Conservation (phyloP, 352 stramenopile species). For the Lagenidium sp. region DNA sequence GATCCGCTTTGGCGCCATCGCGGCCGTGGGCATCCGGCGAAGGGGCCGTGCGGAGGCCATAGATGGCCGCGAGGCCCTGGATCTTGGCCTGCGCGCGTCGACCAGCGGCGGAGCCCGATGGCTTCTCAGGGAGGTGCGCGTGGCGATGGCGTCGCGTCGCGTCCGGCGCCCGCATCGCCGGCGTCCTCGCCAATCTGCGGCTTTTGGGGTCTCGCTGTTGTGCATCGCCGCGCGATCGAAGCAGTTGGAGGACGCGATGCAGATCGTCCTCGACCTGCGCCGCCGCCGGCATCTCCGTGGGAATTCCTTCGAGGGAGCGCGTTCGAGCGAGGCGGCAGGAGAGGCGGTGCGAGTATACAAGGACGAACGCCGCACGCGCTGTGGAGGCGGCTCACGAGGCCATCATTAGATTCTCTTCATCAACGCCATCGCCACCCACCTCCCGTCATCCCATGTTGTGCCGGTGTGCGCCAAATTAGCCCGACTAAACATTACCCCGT, state of each 20-base stretch:
- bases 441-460: no score
- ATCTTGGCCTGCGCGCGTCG: slow-evolving; percentile 9
- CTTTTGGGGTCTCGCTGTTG: background rate
- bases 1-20: background rate
- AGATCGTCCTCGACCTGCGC: slow-evolving; percentile 43
- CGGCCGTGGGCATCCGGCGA: no score
- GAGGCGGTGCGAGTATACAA: background rate
- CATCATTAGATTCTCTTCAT: no score
- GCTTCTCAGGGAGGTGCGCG: background rate
- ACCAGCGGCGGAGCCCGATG: background rate
- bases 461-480: no score
- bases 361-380: background rate
- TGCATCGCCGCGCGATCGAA: slow-evolving; percentile 1
- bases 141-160: slow-evolving; percentile 7
- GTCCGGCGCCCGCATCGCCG: background rate
- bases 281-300: background rate
- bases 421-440: no score
- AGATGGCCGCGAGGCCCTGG: slow-evolving; percentile 9
- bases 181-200: slow-evolving; percentile 1
- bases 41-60: slow-evolving; percentile 10
- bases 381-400: no score
- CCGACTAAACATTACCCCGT: no score
- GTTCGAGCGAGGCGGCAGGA: background rate
- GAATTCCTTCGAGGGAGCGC: background rate
- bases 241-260: slow-evolving; percentile 42